These are phyloP conservation scores for Magnusiomyces magnusii DNA, from an alignment of 1,139 yeast genomes.

Conservation along the genomic window DNA sequence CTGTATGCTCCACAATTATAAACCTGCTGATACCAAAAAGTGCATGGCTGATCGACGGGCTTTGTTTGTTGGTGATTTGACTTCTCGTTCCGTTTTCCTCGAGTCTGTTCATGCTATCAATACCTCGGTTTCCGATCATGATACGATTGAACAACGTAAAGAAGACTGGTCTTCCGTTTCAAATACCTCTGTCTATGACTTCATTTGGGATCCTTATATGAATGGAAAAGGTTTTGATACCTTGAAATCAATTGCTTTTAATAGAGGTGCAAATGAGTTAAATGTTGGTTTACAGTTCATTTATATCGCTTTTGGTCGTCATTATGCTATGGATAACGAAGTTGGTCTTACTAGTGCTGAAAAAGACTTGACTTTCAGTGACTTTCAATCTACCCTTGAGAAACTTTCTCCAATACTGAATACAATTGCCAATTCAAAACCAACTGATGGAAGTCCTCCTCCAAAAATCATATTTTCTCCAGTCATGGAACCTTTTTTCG, in stretches of 20 bases:
- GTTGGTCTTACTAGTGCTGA: background rate
- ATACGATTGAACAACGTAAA: conserved; percentile 16
- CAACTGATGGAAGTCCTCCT: conserved; percentile 1
- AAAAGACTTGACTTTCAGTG: background rate
- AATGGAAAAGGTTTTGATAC: conserved; percentile 14
- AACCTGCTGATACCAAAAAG: conserved; percentile 15
- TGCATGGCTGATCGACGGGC: conserved; percentile 19
- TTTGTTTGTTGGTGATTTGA: conserved; percentile 23
- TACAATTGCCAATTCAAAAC: background rate
- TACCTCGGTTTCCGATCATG: conserved; percentile 14
- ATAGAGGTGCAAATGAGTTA: conserved; percentile 3
- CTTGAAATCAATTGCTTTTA: background rate
- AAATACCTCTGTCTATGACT: conserved; percentile 18
- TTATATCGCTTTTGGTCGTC: conserved; percentile 19
- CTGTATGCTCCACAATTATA: conserved; percentile 22
- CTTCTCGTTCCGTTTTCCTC: conserved; percentile 21
- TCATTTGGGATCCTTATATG: conserved; percentile 24
- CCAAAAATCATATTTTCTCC: conserved; percentile 14
- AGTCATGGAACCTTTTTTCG: conserved; percentile 16
- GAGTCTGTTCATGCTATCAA: conserved; percentile 19
- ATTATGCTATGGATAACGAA: conserved; percentile 11
- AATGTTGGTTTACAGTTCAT: conserved; percentile 16
- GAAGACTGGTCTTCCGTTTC: conserved; percentile 13
- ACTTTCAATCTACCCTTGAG: conserved; percentile 6
- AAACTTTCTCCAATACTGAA: background rate